Base-by-base conservation (phyloP, 2,329 filamentous ascomycete species). In the Capronia coronata region DNA sequence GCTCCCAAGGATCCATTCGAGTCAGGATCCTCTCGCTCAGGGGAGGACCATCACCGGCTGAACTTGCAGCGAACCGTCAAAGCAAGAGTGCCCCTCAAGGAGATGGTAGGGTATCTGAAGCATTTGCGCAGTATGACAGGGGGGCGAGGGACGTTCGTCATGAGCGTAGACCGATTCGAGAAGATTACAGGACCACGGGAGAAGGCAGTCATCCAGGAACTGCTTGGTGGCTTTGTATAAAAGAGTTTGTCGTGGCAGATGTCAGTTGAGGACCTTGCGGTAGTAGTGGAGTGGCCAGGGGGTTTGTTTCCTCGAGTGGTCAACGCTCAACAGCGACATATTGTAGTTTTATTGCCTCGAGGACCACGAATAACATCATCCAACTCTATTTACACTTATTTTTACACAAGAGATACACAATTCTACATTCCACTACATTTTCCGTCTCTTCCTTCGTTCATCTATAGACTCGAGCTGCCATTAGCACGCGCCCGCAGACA, bases 21-120 rank as follows among this genome's bases (percentile, higher is more conserved):
- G 25, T 58, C 57, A 18, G 64, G 72, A 71, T 61, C 60, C 5
- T 55, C 73, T 14, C 42, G 51, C n/a, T 42, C 46, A 18, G 49
- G 49, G 41, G 56, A 59, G 27, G 51, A 59, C 40, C 60, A 66
- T 60, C 51, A 56, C 11, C 51, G 50, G 13, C 57, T 64, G 2
- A 67, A 67, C 37, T 67, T 75, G 25, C 78, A 80, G 50, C 67
- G 76, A 48, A 75, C 84, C 43, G 87, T 98, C 59, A 82, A 84
- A 9, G 93, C 90, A 18, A 82, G 86, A 61, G 91, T 97, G 22
- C 93, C 93, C 25, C 75, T 97, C 61, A 94, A 93, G 69, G 91
- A 97, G 68, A 96, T 97, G 87, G 83, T 97, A 29, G 87, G 91
- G 35, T 98, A 97, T 67, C 74, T 97, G 60, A 87, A 88, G 65